Evolutionary conservation across 345 rosid species (phyloP).

Genomic region (Camelina laxa): DNA sequence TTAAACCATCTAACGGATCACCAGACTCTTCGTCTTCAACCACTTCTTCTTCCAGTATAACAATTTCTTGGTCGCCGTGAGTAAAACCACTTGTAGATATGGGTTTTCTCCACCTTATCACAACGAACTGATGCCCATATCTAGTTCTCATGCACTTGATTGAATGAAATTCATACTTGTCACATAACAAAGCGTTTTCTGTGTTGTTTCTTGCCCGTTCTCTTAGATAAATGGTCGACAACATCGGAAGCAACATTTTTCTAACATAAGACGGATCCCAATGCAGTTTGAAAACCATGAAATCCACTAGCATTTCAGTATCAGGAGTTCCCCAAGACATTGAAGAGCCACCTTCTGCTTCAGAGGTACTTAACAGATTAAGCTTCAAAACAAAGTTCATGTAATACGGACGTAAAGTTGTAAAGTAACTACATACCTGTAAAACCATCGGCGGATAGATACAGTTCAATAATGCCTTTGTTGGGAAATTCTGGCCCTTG

Average conservation of each 20-base stretch:
- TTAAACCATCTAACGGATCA: slow-evolving; percentile 56
- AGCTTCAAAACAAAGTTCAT: slow-evolving; percentile 22
- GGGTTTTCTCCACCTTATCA: slow-evolving; percentile 76
- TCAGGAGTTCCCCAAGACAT: slow-evolving; percentile 74
- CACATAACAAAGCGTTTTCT: slow-evolving; percentile 53
- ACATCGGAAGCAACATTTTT: slow-evolving; percentile 78
- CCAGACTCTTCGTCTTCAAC: slow-evolving; percentile 53
- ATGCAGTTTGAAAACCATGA: slow-evolving; percentile 65
- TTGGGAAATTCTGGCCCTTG: slow-evolving; percentile 67
- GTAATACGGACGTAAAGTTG: slow-evolving; percentile 9
- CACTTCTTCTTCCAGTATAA: slow-evolving; percentile 46
- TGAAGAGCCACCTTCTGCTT: slow-evolving; percentile 52
- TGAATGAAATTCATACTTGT: slow-evolving; percentile 76
- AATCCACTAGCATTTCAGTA: slow-evolving; percentile 81
- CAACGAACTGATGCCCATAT: slow-evolving; percentile 66
- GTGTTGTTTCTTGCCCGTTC: slow-evolving; percentile 53
- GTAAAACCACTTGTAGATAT: slow-evolving; percentile 33
- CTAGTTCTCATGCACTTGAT: slow-evolving; percentile 70
- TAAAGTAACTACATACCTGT: slow-evolving; percentile 43
- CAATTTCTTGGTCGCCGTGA: slow-evolving; percentile 39
- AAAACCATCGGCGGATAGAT: slow-evolving; percentile 55
- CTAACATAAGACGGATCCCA: slow-evolving; percentile 83
- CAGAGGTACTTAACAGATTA: slow-evolving; percentile 19
- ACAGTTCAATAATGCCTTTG: slow-evolving; percentile 65
- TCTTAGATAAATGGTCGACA: slow-evolving; percentile 80